phyloP scores from a whole-genome alignment of 2,329 filamentous ascomycete genomes.

The Clonostachys sp. region DNA sequence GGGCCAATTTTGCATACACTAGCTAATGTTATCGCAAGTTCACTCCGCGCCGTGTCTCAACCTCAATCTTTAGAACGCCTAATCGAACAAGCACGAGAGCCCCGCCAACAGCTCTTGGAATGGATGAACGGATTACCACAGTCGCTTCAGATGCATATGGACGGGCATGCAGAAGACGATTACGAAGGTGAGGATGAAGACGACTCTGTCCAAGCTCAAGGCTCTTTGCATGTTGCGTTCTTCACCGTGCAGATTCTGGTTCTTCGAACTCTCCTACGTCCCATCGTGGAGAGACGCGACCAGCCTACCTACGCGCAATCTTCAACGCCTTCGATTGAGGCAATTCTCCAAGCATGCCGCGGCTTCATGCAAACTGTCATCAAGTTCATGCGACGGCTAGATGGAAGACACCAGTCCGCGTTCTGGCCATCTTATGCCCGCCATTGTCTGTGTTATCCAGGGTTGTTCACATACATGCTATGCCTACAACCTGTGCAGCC shows the following conservation, averaged over 20 bases:
- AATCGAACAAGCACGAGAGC: slow-evolving; percentile 1
- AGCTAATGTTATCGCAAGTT: not conserved
- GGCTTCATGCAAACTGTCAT: slow-evolving; percentile 7
- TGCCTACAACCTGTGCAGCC: slow-evolving; percentile 6
- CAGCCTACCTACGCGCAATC: not conserved
- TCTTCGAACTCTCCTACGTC: slow-evolving; percentile 6
- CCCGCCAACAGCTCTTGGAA: slow-evolving; percentile 4
- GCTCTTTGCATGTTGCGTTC: slow-evolving; percentile 6
- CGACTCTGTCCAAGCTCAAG: slow-evolving; percentile 4
- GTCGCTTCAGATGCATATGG: not conserved
- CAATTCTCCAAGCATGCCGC: slow-evolving; percentile 8
- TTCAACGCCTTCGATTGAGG: not conserved
- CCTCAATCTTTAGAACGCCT: slow-evolving; percentile 3
- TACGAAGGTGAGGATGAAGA: not conserved
- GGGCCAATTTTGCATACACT: too few species aligned
- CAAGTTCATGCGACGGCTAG: slow-evolving; percentile 7
- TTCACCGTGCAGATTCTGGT: slow-evolving; percentile 7
- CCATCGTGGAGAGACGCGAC: slow-evolving; percentile 3
- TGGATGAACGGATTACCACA: slow-evolving; percentile 6
- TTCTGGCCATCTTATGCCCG: slow-evolving; percentile 11
- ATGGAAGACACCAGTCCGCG: slow-evolving; percentile 7
- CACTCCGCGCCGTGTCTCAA: slow-evolving; percentile 6
- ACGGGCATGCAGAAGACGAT: slow-evolving; percentile 1
- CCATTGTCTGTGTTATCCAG: slow-evolving; percentile 10
- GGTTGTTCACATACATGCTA: slow-evolving; percentile 10